Evolutionary conservation across 306 rosid genomes (phyloP).

Genomic region (Dicorynia guianensis): DNA sequence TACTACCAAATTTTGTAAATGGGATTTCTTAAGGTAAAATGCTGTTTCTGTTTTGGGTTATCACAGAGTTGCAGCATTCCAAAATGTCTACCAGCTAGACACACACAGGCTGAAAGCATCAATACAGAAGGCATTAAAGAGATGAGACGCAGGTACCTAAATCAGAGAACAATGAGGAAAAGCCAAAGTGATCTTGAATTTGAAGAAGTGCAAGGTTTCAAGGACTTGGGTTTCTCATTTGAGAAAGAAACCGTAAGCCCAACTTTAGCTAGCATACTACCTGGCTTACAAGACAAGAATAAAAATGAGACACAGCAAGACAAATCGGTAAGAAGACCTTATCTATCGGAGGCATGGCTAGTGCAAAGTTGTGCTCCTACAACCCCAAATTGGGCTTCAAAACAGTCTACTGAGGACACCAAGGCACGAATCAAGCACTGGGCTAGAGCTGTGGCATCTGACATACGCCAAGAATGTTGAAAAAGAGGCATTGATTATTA

Average conservation of each 20-base stretch:
- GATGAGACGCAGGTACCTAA: constrained; percentile 48
- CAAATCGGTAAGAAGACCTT: constrained; percentile 67
- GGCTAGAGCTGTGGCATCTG: constrained; percentile 91
- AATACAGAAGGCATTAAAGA: constrained; percentile 56
- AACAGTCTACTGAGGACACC: constrained; percentile 64
- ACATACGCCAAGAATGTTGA: constrained; percentile 66
- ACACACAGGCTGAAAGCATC: constrained; percentile 42
- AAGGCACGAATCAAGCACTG: constrained; percentile 87
- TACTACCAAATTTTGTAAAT: constrained; percentile 28
- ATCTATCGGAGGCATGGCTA: constrained; percentile 91
- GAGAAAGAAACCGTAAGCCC: constrained; percentile 69
- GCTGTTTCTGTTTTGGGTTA: constrained; percentile 16
- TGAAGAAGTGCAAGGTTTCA: constrained; percentile 93
- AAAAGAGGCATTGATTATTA: neutral
- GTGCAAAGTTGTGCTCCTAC: constrained; percentile 66
- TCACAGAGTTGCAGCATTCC: constrained; percentile 62
- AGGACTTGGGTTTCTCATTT: constrained; percentile 90
- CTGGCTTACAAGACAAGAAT: constrained; percentile 77
- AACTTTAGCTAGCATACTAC: constrained; percentile 72
- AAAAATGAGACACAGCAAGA: constrained; percentile 56
- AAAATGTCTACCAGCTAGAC: constrained; percentile 45
- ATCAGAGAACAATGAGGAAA: constrained; percentile 59
- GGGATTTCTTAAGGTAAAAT: constrained; percentile 20
- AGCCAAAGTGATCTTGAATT: constrained; percentile 78
- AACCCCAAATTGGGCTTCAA: constrained; percentile 63